Conservation (phyloP, 2,329 filamentous ascomycete genomes). For the Pyrenophora seminiperda region DNA sequence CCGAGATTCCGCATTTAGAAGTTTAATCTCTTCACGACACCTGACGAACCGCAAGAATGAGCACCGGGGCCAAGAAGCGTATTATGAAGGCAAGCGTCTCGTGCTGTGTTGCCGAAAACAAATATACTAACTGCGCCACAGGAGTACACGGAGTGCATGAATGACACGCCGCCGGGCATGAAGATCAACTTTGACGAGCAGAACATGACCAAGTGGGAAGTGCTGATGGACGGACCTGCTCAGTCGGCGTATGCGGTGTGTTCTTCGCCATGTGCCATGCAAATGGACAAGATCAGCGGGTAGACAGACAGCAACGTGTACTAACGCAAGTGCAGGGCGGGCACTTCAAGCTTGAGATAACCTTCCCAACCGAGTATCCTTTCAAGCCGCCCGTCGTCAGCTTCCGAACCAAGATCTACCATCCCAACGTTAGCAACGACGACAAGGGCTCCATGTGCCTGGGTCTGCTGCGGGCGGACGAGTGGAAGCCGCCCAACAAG, state of each 20-base stretch:
- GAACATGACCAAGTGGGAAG: constrained; percentile 71
- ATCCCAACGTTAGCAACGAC: constrained; percentile 93
- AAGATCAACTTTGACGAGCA: constrained; percentile 61
- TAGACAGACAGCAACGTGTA: not conserved
- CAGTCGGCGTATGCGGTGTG: constrained; percentile 68
- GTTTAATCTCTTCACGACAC: constrained; percentile 11
- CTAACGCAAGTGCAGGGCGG: constrained; percentile 61
- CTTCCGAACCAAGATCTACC: constrained; percentile 91
- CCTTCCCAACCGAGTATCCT: constrained; percentile 79
- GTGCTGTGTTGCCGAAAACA: not conserved
- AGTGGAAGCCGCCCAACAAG: constrained; percentile 89
- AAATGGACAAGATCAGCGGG: not conserved
- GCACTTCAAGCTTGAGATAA: constrained; percentile 73
- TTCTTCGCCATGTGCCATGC: constrained; percentile 15
- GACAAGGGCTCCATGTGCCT: constrained; percentile 84
- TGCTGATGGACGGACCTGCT: constrained; percentile 68
- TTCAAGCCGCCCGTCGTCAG: constrained; percentile 83
- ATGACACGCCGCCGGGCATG: constrained; percentile 44
- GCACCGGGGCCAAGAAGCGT: constrained; percentile 51
- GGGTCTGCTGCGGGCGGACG: constrained; percentile 78
- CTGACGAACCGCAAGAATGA: constrained; percentile 36
- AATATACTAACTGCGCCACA: constrained; percentile 22
- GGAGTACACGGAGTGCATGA: constrained; percentile 47
- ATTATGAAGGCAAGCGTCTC: constrained; percentile 50
- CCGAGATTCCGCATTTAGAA: constrained; percentile 9